Conservation (phyloP, 148 eudicot genomes). For the Gaultheria prostrata region DNA sequence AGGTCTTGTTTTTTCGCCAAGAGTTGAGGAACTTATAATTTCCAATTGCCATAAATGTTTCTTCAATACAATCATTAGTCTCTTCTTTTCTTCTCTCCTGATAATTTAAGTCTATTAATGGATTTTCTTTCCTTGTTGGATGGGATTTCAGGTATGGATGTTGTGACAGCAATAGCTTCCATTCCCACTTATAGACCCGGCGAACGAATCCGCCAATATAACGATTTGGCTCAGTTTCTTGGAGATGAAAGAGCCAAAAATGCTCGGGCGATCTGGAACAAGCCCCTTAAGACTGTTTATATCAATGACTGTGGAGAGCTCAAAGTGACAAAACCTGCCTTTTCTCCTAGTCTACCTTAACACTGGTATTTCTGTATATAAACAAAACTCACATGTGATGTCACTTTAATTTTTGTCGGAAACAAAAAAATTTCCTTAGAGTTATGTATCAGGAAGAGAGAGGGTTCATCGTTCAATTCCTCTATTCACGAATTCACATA, state of each 20-base stretch:
- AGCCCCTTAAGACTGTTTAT: slow-evolving; percentile 74
- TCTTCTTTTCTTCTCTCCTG: neutral
- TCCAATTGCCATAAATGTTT: neutral
- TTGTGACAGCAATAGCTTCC: slow-evolving; percentile 69
- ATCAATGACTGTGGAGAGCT: slow-evolving; percentile 86
- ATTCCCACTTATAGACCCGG: slow-evolving; percentile 79
- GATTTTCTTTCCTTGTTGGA: neutral
- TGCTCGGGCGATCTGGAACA: slow-evolving; percentile 81
- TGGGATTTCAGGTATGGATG: slow-evolving; percentile 66
- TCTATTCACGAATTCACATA: neutral
- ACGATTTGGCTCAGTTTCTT: slow-evolving; percentile 77
- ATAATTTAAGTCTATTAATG: neutral
- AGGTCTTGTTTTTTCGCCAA: neutral
- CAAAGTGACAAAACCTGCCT: slow-evolving; percentile 70
- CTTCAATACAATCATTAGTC: neutral
- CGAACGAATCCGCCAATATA: slow-evolving; percentile 68
- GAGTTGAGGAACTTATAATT: neutral
- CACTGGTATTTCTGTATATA: neutral
- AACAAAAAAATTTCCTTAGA: neutral
- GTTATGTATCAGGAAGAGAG: neutral
- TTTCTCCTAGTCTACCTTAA: slow-evolving; percentile 80
- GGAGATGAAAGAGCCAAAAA: slow-evolving; percentile 91
- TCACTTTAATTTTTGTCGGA: neutral
- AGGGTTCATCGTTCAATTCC: neutral
- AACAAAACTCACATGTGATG: slow-evolving; percentile 4